These are phyloP conservation scores for Xylaria acuta DNA, from an alignment of 495 filamentous ascomycete species.

Conservation along the genomic window DNA sequence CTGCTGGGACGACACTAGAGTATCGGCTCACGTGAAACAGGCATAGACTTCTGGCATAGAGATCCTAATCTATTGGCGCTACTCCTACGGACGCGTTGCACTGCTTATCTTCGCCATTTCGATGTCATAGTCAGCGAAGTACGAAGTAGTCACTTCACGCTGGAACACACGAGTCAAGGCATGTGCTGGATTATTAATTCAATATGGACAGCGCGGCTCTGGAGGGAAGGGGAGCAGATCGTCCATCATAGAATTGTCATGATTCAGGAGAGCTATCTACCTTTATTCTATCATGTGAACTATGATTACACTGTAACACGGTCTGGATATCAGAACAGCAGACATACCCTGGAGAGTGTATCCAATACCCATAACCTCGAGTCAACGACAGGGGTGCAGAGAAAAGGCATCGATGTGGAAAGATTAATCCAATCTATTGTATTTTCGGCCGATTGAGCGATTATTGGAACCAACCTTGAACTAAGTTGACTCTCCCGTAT, in stretches of 20 bases:
- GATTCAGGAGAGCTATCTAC: neutral
- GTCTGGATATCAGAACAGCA: neutral
- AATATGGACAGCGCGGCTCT: neutral
- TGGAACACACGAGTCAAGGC: conserved; percentile 28
- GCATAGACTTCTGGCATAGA: no score
- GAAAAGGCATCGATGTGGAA: neutral
- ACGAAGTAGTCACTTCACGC: neutral
- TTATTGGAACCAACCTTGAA: no score
- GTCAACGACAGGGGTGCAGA: neutral
- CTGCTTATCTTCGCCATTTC: neutral
- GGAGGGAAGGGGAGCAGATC: neutral
- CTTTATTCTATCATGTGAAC: neutral
- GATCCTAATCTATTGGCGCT: neutral
- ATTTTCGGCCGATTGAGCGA: neutral
- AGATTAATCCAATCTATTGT: neutral
- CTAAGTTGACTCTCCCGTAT: neutral
- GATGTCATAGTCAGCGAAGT: neutral
- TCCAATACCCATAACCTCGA: neutral
- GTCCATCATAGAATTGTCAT: neutral
- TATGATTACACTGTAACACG: no score
- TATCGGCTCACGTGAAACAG: neutral
- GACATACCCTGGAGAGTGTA: neutral
- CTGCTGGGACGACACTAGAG: neutral
- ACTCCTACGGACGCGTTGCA: no score
- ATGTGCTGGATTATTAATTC: neutral